Conservation (phyloP, 345 rosid genomes). For the Linum tenue region DNA sequence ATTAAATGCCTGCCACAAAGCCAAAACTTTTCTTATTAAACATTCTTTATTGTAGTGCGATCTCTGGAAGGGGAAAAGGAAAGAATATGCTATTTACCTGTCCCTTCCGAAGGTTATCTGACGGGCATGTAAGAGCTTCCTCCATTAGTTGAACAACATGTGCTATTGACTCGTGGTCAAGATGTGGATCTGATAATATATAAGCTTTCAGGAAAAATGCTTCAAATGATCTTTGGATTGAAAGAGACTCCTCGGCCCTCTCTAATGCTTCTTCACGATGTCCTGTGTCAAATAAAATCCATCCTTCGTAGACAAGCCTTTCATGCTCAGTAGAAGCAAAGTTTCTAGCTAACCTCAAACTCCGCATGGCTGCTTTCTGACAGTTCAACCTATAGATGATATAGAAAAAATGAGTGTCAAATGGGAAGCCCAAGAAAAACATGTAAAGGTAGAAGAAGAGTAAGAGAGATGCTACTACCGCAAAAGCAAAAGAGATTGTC, state of each 20-base stretch:
- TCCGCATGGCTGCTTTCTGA: slow-evolving; percentile 91
- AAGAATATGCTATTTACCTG: slow-evolving; percentile 42
- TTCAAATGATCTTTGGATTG: slow-evolving; percentile 86
- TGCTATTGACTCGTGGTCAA: slow-evolving; percentile 50
- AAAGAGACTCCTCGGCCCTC: slow-evolving; percentile 82
- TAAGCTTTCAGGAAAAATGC: slow-evolving; percentile 97
- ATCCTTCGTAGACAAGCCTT: slow-evolving; percentile 92
- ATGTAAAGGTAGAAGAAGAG: neutral
- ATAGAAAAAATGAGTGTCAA: neutral
- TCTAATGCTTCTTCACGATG: slow-evolving; percentile 92
- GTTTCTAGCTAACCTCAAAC: slow-evolving; percentile 81
- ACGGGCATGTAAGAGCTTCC: slow-evolving; percentile 93
- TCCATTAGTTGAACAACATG: slow-evolving; percentile 71
- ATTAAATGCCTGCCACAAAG: slow-evolving; percentile 63
- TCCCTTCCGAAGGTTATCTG: slow-evolving; percentile 98
- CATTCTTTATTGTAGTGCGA: neutral
- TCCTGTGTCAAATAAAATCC: slow-evolving; percentile 89
- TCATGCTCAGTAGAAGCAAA: slow-evolving; percentile 70
- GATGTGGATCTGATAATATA: slow-evolving; percentile 64
- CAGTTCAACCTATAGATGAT: slow-evolving; percentile 54
- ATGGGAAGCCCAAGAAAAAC: neutral
- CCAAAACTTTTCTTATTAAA: neutral
- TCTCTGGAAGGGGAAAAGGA: neutral
- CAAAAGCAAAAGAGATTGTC: slow-evolving; percentile 88
- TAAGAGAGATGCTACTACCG: slow-evolving; percentile 28